Evolutionary conservation across 371 early-diverging fungal species (phyloP).

Genomic region (Saksenaea vasiformis): DNA sequence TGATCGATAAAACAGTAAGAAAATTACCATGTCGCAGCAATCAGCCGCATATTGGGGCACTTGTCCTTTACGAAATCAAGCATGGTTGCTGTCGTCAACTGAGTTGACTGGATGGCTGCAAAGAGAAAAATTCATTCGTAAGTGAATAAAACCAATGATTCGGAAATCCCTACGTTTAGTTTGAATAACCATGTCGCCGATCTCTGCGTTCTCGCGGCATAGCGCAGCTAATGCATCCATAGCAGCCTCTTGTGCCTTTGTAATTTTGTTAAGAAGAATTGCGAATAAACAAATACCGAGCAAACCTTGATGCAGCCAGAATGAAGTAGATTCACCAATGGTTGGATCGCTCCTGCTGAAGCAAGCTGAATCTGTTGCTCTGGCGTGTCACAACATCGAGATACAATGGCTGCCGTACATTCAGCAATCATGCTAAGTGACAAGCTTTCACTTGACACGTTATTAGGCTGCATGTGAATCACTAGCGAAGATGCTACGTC

Average conservation of each 20-base stretch:
- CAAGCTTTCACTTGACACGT: slow-evolving; percentile 43
- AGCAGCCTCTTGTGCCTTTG: slow-evolving; percentile 75
- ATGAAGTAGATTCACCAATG: slow-evolving; percentile 60
- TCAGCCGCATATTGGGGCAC: slow-evolving; percentile 66
- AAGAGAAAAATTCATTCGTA: background rate
- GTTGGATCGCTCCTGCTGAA: slow-evolving; percentile 59
- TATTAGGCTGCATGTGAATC: slow-evolving; percentile 21
- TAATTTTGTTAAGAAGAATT: background rate
- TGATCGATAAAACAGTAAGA: background rate
- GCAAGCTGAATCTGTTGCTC: slow-evolving; percentile 66
- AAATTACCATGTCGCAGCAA: slow-evolving; percentile 69
- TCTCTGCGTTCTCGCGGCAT: slow-evolving; percentile 62
- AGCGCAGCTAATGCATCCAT: slow-evolving; percentile 76
- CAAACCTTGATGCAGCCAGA: slow-evolving; percentile 53
- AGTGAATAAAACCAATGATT: background rate
- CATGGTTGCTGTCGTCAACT: slow-evolving; percentile 52
- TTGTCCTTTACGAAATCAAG: slow-evolving; percentile 65
- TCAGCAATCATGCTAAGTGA: slow-evolving; percentile 66
- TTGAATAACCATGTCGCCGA: slow-evolving; percentile 53
- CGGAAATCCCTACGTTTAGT: slow-evolving; percentile 47
- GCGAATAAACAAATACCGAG: background rate
- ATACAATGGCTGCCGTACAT: slow-evolving; percentile 67
- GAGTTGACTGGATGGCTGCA: slow-evolving; percentile 28
- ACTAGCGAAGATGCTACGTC: slow-evolving; percentile 29
- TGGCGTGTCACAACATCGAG: slow-evolving; percentile 63